Conservation (phyloP, 257 asterid genomes). For the Solanum piurae region DNA sequence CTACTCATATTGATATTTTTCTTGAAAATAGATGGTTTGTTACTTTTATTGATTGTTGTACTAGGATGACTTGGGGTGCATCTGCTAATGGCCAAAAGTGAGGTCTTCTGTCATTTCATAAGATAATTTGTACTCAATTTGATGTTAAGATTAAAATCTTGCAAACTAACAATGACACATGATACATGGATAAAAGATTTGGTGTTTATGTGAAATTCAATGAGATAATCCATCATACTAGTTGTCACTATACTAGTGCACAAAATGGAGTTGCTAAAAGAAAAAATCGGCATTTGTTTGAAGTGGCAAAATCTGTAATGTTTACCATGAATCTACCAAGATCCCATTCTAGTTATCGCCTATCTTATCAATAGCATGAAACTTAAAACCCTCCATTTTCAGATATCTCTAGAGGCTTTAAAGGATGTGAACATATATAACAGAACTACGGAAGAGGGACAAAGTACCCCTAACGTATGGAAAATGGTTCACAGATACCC, state of each 20-base stretch:
- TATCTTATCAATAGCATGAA: neutral
- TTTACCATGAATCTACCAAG: neutral
- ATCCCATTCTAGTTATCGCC: neutral
- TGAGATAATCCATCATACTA: neutral
- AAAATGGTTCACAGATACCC: neutral
- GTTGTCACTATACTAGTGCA: neutral
- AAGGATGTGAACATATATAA: neutral
- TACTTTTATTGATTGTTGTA: neutral
- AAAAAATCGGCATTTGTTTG: neutral
- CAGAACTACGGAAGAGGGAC: neutral
- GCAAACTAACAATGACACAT: neutral
- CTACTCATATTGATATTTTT: neutral
- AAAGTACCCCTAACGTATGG: neutral
- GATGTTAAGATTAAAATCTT: neutral
- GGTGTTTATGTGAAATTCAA: neutral
- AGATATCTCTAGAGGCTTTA: neutral
- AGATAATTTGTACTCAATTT: neutral
- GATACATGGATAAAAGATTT: neutral
- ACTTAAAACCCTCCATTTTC: neutral
- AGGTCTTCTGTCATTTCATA: neutral
- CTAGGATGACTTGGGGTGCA: neutral
- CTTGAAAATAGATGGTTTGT: neutral
- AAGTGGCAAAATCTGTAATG: neutral
- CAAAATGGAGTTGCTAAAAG: neutral
- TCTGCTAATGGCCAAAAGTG: neutral